phyloP scores from a whole-genome alignment of 495 filamentous ascomycete species.

The Collariella sp. region DNA sequence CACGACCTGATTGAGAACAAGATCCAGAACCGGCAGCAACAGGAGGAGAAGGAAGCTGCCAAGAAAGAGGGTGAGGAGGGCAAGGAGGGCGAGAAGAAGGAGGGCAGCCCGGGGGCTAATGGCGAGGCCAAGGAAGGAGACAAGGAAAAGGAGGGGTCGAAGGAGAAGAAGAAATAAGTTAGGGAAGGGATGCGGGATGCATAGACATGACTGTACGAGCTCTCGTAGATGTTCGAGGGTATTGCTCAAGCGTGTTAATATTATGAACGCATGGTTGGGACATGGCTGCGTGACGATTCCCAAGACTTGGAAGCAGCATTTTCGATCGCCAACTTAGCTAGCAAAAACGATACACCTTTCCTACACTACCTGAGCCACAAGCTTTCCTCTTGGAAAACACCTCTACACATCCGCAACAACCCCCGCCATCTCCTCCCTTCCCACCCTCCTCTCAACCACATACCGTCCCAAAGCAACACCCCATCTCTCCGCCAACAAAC shows the following conservation, averaged over 20 bases:
- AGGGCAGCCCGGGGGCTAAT: constrained; percentile 47
- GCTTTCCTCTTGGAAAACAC: no score
- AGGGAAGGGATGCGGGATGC: background rate
- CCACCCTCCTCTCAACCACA: constrained; percentile 45
- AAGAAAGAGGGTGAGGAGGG: constrained; percentile 49
- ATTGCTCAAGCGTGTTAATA: constrained; percentile 21
- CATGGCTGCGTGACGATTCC: no score
- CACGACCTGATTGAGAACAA: constrained; percentile 99
- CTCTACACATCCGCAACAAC: constrained; percentile 58
- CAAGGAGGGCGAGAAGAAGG: constrained; percentile 55
- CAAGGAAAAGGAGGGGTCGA: constrained; percentile 29
- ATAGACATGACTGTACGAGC: constrained; percentile 16
- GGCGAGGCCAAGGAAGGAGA: constrained; percentile 47
- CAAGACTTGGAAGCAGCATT: no score
- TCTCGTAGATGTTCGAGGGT: constrained; percentile 15
- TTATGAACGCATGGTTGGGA: background rate
- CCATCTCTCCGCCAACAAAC: constrained; percentile 65
- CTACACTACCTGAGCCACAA: no score
- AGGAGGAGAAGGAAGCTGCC: constrained; percentile 82
- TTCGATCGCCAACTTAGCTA: no score
- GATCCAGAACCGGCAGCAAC: constrained; percentile 95
- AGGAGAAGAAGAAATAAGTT: constrained; percentile 32
- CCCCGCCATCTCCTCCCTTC: constrained; percentile 64
- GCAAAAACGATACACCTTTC: no score
- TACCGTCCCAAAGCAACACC: constrained; percentile 44